phyloP scores from a whole-genome alignment of 1,284 basidiomycete genomes.

The Ceratobasidium sp. region DNA sequence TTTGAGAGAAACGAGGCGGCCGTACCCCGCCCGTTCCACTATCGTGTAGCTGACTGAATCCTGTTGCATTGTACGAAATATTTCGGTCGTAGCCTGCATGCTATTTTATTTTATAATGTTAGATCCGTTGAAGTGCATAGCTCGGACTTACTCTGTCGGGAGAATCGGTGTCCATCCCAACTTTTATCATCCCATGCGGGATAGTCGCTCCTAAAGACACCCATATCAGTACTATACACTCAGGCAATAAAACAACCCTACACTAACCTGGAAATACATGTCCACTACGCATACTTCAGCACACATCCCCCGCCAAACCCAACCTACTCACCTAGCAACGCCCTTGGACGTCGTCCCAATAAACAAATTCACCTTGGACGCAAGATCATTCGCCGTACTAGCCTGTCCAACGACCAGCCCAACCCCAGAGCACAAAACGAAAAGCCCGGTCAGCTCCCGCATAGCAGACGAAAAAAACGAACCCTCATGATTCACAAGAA shows the following conservation, averaged over 20 bases:
- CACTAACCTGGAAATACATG: slow-evolving; percentile 51
- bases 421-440: background rate
- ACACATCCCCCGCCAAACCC: background rate
- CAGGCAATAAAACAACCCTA: slow-evolving; percentile 9
- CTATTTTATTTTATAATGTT: slow-evolving; percentile 31
- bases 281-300: slow-evolving; percentile 43
- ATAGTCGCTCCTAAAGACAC: slow-evolving; percentile 45
- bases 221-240: background rate
- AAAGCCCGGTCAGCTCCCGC: slow-evolving; percentile 7
- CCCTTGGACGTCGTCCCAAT: slow-evolving; percentile 49
- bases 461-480: background rate
- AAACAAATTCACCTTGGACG: slow-evolving; percentile 48
- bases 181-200: slow-evolving; percentile 50
- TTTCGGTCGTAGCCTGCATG: slow-evolving; percentile 52
- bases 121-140: background rate
- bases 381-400: slow-evolving; percentile 35
- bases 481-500: background rate
- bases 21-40: slow-evolving; percentile 52
- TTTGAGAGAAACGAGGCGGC: background rate
- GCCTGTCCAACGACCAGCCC: slow-evolving; percentile 9
- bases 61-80: slow-evolving; percentile 50
- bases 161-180: slow-evolving; percentile 44
- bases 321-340: slow-evolving; percentile 29
- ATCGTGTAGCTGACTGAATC: slow-evolving; percentile 52
- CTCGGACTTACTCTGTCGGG: slow-evolving; percentile 23